Percentiles rank a stretch among this genome's conserved stretches.
These are phyloP conservation scores for Lachancea fermentati DNA, from an alignment of 805 yeast genomes.

Conservation along the genomic window DNA sequence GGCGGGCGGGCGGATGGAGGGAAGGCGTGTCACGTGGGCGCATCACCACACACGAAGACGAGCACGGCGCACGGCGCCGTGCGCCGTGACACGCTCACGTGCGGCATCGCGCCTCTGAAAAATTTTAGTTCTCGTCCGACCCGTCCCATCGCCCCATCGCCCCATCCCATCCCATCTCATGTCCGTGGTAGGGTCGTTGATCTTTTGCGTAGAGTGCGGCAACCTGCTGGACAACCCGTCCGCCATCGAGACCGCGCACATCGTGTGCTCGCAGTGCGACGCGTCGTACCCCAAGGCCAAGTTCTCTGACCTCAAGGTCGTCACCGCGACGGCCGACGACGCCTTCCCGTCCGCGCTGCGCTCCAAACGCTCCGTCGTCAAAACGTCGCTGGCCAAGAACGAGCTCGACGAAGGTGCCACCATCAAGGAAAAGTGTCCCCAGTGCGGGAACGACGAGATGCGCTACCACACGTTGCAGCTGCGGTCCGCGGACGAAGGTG, in stretches of 20 bases:
- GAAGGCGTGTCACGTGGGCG: too few relatives aligned
- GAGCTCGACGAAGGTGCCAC: constrained; percentile 94
- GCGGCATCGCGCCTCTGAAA: too few relatives aligned
- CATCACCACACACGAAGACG: too few relatives aligned
- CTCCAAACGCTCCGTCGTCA: constrained; percentile 82
- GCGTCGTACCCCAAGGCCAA: constrained; percentile 33
- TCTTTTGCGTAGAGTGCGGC: constrained; percentile 92
- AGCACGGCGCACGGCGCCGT: too few relatives aligned
- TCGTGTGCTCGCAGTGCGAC: constrained; percentile 54
- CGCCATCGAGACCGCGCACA: constrained; percentile 35
- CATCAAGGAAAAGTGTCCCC: constrained; percentile 96
- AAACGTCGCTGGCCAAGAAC: constrained; percentile 67
- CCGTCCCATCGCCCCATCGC: too few relatives aligned
- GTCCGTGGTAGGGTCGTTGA: constrained; percentile 94
- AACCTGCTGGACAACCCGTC: constrained; percentile 68
- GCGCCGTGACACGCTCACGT: too few relatives aligned
- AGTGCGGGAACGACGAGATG: constrained; percentile 98
- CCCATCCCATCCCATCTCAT: constrained; percentile 34
- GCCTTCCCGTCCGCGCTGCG: constrained; percentile 88
- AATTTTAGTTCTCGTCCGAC: too few relatives aligned
- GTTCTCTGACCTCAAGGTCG: constrained; percentile 76
- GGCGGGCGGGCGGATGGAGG: too few relatives aligned
- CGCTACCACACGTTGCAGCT: constrained; percentile 93
- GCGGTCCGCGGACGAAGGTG: constrained; percentile 99
- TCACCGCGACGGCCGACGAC: constrained; percentile 81